Evolutionary conservation across 2,329 filamentous ascomycete genomes (phyloP).

Genomic region (Sordariomycetes sp.): DNA sequence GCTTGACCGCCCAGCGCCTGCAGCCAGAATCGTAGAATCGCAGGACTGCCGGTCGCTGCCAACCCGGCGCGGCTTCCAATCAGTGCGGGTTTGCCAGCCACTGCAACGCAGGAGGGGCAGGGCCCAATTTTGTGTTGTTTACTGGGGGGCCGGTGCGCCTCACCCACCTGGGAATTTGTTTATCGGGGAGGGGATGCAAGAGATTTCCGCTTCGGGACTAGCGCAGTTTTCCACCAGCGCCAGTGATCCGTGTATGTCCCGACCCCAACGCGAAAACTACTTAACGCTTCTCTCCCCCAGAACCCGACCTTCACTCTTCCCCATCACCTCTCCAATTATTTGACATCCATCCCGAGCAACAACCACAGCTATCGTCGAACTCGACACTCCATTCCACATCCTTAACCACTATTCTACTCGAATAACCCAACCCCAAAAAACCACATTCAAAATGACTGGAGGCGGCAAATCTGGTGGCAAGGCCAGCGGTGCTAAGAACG

Average conservation of each 20-base stretch:
- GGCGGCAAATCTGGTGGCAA: slow-evolving; percentile 99
- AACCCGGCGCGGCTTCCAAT: too few relatives aligned
- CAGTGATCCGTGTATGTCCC: slow-evolving; percentile 39
- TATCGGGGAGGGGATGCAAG: neutral
- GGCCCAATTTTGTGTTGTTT: neutral
- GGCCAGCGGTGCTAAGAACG: slow-evolving; percentile 97
- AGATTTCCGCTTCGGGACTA: slow-evolving; percentile 13
- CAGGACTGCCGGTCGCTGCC: too few relatives aligned
- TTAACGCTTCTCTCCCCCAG: slow-evolving; percentile 39
- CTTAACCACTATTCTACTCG: slow-evolving; percentile 12
- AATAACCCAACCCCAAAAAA: slow-evolving; percentile 9
- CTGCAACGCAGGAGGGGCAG: too few relatives aligned
- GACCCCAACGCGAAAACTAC: slow-evolving; percentile 41
- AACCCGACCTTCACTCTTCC: slow-evolving; percentile 8
- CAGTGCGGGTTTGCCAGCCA: too few relatives aligned
- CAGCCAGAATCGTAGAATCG: too few relatives aligned
- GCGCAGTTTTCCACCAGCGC: slow-evolving; percentile 2
- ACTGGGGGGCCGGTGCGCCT: neutral
- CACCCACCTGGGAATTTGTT: neutral
- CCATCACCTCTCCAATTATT: slow-evolving; percentile 18
- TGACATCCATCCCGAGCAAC: slow-evolving; percentile 12
- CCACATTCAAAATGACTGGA: slow-evolving; percentile 81
- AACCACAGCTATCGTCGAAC: slow-evolving; percentile 25
- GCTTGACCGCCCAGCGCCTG: too few relatives aligned
- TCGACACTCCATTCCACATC: slow-evolving; percentile 17